phyloP scores from a whole-genome alignment of 306 rosid species.

The Pachyrhizus erosus region DNA sequence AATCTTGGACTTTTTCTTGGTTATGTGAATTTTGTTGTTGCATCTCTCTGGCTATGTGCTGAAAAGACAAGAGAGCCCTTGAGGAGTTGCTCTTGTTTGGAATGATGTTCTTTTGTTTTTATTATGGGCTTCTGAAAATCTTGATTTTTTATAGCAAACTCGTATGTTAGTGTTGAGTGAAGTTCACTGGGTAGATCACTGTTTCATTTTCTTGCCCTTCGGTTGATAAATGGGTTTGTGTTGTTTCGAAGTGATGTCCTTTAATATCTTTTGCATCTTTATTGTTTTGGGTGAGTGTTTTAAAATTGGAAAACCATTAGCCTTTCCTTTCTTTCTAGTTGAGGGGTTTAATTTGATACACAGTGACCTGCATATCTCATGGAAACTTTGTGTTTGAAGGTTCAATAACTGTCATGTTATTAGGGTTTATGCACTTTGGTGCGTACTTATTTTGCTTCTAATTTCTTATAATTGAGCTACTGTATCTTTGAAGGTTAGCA shows the following conservation, averaged over 20 bases:
- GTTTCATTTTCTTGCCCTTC: conserved; percentile 1
- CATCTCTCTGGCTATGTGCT: background rate
- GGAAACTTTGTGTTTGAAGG: background rate
- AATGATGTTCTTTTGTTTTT: background rate
- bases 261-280: background rate
- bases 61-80: background rate
- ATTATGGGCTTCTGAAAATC: background rate
- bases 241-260: background rate
- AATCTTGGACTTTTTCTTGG: conserved; percentile 1
- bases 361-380: background rate
- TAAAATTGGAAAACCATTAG: background rate
- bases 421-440: background rate
- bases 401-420: background rate
- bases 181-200: conserved; percentile 7
- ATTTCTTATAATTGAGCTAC: background rate
- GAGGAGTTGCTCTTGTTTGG: background rate
- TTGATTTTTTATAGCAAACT: background rate
- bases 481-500: background rate
- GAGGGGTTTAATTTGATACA: background rate
- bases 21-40: background rate
- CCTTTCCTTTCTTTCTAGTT: background rate
- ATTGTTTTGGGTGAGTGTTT: background rate
- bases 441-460: background rate
- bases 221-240: background rate
- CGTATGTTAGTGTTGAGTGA: background rate